These are phyloP conservation scores for Fusarium pseudograminearum DNA, from an alignment of 2,329 filamentous ascomycete genomes.

Conservation along the genomic window DNA sequence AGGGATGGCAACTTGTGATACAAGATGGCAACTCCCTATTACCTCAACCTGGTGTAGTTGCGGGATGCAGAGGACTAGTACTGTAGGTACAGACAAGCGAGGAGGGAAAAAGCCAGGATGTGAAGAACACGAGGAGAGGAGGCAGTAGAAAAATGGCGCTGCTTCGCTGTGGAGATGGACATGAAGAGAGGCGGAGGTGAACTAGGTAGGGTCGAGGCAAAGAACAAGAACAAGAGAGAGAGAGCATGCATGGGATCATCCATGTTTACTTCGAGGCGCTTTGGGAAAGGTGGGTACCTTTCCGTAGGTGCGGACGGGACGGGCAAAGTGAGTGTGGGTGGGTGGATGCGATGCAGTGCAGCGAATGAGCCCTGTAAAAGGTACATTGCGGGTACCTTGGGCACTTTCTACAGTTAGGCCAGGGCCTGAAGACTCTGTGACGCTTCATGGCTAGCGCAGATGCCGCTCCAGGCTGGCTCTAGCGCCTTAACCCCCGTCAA, in stretches of 20 bases:
- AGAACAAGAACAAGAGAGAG: conserved; percentile 28
- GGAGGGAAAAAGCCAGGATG: conserved; percentile 36
- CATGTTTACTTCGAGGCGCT: conserved; percentile 46
- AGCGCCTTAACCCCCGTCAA: conserved; percentile 17
- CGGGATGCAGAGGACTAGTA: conserved; percentile 27
- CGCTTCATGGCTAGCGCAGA: conserved; percentile 27
- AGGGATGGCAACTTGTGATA: conserved; percentile 25
- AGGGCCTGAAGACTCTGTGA: conserved; percentile 19
- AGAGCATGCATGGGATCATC: conserved; percentile 13
- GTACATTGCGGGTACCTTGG: conserved; percentile 39
- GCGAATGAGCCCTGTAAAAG: conserved; percentile 8
- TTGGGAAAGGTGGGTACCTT: conserved; percentile 38
- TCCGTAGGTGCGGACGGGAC: conserved; percentile 37
- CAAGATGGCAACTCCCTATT: conserved; percentile 25
- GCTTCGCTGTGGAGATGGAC: conserved; percentile 31
- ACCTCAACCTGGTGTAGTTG: conserved; percentile 7
- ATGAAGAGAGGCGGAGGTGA: conserved; percentile 17
- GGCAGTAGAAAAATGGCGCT: conserved; percentile 34
- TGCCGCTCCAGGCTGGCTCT: conserved; percentile 19
- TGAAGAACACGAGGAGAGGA: conserved; percentile 31
- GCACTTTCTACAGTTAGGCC: conserved; percentile 7
- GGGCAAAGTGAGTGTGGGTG: conserved; percentile 17
- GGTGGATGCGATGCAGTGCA: neutral
- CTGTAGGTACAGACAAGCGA: conserved; percentile 18
- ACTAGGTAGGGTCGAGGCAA: conserved; percentile 25